These are phyloP conservation scores for Marasmius sp. DNA, from an alignment of 1,284 basidiomycete genomes.

Conservation along the genomic window DNA sequence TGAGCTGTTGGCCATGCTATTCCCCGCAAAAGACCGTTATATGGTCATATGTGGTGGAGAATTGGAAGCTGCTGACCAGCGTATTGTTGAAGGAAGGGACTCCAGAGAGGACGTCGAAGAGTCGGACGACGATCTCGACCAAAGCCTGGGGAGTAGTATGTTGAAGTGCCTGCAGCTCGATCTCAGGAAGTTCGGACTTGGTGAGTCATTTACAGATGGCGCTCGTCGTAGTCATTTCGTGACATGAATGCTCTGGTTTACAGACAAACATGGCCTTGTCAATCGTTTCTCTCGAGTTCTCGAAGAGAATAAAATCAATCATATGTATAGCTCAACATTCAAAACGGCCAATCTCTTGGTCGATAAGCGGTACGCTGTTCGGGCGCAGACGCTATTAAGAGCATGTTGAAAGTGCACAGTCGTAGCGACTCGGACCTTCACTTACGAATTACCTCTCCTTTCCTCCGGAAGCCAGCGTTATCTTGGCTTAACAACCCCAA, in stretches of 20 bases:
- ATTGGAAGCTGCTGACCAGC: constrained; percentile 54
- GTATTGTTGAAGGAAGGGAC: constrained; percentile 31
- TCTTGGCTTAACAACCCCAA: too few relatives aligned
- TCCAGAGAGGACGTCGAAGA: constrained; percentile 21
- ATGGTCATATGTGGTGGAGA: constrained; percentile 74
- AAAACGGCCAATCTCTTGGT: constrained; percentile 84
- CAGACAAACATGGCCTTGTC: constrained; percentile 76
- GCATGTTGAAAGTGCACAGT: constrained; percentile 22
- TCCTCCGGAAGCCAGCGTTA: too few relatives aligned
- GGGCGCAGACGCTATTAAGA: constrained; percentile 27
- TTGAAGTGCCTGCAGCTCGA: constrained; percentile 72
- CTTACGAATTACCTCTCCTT: too few relatives aligned
- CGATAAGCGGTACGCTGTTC: constrained; percentile 27
- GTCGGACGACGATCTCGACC: constrained; percentile 28
- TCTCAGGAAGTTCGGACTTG: constrained; percentile 53
- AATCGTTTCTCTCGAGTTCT: constrained; percentile 74
- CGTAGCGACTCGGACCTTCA: too few relatives aligned
- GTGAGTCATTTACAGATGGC: neutral
- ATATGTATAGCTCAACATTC: constrained; percentile 83
- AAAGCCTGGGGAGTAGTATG: constrained; percentile 32
- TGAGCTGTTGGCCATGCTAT: constrained; percentile 58
- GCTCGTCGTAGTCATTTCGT: neutral
- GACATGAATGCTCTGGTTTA: neutral
- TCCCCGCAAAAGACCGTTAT: constrained; percentile 65
- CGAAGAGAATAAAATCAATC: constrained; percentile 71